Conservation (phyloP, 805 yeast species). For the Schizosaccharomyces japonicus region DNA sequence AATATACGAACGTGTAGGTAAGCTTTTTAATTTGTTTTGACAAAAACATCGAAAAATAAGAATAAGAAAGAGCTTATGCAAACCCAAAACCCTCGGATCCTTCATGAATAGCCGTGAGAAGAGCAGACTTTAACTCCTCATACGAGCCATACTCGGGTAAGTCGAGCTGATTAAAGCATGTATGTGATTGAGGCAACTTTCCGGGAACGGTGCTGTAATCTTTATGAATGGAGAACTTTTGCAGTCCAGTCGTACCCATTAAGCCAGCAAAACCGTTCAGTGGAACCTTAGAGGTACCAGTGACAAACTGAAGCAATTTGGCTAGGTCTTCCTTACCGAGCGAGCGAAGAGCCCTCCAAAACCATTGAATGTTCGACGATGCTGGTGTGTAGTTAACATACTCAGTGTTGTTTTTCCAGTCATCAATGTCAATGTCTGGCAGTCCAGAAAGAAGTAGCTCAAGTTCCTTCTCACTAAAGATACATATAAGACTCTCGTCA, state of each 20-base stretch:
- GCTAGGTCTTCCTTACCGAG: conserved; percentile 89
- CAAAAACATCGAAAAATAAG: too few relatives aligned
- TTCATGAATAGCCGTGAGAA: conserved; percentile 70
- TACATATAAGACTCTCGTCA: conserved; percentile 55
- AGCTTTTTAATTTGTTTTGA: too few relatives aligned
- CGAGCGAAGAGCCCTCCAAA: conserved; percentile 92
- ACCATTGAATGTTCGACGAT: conserved; percentile 78
- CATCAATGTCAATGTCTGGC: conserved; percentile 88
- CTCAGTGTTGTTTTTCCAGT: conserved; percentile 72
- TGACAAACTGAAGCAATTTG: conserved; percentile 75
- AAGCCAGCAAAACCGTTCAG: conserved; percentile 76
- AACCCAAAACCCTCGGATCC: conserved; percentile 93
- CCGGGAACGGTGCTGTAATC: conserved; percentile 71
- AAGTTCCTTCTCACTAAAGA: conserved; percentile 86
- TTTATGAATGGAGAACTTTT: conserved; percentile 70
- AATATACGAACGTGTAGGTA: too few relatives aligned
- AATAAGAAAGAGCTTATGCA: too few relatives aligned
- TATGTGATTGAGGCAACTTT: conserved; percentile 58
- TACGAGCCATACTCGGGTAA: conserved; percentile 81
- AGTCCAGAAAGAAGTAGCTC: conserved; percentile 81
- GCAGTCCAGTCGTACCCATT: conserved; percentile 64
- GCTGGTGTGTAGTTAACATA: conserved; percentile 60
- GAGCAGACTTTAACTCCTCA: conserved; percentile 57
- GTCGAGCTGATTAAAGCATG: conserved; percentile 88
- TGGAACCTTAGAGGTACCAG: conserved; percentile 94